A percentile compares a stretch with the other conserved stretches of the same genome.
These are phyloP conservation scores for Hanseniaspora lindneri DNA, from an alignment of 805 yeast species.

Conservation along the genomic window DNA sequence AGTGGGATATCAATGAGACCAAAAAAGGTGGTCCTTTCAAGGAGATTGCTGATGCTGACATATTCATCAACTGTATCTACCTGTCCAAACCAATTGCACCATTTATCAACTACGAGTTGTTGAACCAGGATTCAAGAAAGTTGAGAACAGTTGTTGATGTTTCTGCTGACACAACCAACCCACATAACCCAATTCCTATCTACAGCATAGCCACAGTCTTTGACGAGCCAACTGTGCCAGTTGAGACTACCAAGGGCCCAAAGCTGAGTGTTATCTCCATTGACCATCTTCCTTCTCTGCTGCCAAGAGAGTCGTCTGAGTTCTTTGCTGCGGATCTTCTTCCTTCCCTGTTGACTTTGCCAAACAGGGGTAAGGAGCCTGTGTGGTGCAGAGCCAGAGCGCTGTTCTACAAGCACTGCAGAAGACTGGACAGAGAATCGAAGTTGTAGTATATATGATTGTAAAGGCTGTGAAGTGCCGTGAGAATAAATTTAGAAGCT, in stretches of 20 bases:
- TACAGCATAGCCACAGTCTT: conserved; percentile 83
- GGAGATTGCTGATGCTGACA: conserved; percentile 77
- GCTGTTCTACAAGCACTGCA: conserved; percentile 73
- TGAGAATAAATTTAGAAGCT: no score
- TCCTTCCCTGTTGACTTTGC: conserved; percentile 78
- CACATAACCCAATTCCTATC: conserved; percentile 95
- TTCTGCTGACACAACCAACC: conserved; percentile 96
- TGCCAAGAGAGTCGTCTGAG: conserved; percentile 97
- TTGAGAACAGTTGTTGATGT: conserved; percentile 92
- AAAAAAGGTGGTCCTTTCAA: conserved; percentile 93
- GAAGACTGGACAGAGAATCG: conserved; percentile 46
- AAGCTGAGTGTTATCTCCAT: conserved; percentile 84
- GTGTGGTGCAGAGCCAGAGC: conserved; percentile 87
- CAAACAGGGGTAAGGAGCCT: conserved; percentile 67
- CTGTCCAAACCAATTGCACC: conserved; percentile 89
- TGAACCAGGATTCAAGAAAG: conserved; percentile 58
- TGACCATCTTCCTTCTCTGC: conserved; percentile 88
- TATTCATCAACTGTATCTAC: conserved; percentile 93
- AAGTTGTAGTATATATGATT: conserved; percentile 28
- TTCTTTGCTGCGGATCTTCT: conserved; percentile 74
- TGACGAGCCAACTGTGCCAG: conserved; percentile 79
- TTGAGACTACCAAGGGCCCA: conserved; percentile 68
- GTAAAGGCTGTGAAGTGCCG: no score
- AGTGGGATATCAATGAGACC: conserved; percentile 98
- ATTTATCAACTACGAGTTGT: conserved; percentile 56